Percentiles rank a stretch among this genome's conserved stretches.
These are phyloP conservation scores for Neurospora sp. DNA, from an alignment of 495 filamentous ascomycete species.

Conservation along the genomic window DNA sequence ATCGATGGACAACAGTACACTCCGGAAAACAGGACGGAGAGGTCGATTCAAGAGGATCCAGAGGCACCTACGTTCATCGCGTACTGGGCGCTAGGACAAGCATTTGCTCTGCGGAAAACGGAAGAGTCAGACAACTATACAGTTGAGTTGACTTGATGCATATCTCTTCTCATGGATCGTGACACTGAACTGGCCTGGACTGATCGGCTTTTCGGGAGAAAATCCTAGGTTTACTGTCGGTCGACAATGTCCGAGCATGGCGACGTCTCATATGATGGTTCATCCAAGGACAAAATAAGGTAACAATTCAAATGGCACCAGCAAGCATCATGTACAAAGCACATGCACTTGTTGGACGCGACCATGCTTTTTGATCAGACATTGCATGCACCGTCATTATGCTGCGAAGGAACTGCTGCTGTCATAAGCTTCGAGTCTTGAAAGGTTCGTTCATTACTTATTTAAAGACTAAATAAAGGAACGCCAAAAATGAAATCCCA, in stretches of 20 bases:
- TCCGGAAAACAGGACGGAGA: not conserved
- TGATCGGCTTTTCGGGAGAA: not conserved
- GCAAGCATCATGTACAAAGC: not conserved
- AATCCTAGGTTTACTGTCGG: not conserved
- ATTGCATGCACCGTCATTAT: not conserved
- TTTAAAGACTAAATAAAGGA: not conserved
- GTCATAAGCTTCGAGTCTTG: not conserved
- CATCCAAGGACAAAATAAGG: not conserved
- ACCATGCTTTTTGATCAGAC: not conserved
- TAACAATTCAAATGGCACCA: not conserved
- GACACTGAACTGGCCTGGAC: not conserved
- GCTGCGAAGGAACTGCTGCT: not conserved
- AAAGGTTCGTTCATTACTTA: not conserved
- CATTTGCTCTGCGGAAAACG: not conserved
- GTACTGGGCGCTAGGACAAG: not conserved
- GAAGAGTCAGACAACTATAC: not conserved
- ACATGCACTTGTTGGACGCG: not conserved
- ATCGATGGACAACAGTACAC: not conserved
- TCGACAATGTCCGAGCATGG: not conserved
- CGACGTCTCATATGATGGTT: not conserved
- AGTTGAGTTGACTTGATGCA: not conserved
- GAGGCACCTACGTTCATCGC: not conserved
- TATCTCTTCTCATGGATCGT: not conserved
- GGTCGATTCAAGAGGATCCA: not conserved
- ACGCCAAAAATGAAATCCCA: not conserved